These are phyloP conservation scores for Cordyceps cicadae DNA, from an alignment of 2,329 filamentous ascomycete species.

Conservation along the genomic window DNA sequence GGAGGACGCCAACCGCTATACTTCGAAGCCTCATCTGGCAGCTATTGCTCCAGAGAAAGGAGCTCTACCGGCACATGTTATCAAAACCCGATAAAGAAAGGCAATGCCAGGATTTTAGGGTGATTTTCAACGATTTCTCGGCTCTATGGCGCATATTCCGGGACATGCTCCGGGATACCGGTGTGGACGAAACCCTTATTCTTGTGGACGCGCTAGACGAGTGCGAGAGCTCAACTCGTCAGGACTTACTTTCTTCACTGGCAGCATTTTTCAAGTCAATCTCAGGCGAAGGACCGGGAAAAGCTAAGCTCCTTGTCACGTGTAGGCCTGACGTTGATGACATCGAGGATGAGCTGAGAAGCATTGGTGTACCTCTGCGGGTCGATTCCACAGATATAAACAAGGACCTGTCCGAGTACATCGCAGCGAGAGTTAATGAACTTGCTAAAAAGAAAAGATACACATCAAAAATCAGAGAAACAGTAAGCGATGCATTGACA, in stretches of 20 bases:
- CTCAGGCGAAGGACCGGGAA: neutral
- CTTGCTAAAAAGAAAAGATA: neutral
- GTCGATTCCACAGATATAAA: slow-evolving; percentile 6
- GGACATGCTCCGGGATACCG: slow-evolving; percentile 6
- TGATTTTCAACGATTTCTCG: slow-evolving; percentile 7
- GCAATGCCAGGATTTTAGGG: neutral
- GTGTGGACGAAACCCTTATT: slow-evolving; percentile 9
- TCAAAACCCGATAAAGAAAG: neutral
- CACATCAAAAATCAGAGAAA: neutral
- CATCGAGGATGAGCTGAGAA: slow-evolving; percentile 1
- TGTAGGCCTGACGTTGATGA: slow-evolving; percentile 7
- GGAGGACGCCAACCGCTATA: slow-evolving; percentile 5
- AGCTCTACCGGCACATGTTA: slow-evolving; percentile 9
- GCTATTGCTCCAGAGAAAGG: slow-evolving; percentile 11
- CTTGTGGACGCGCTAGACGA: slow-evolving; percentile 13
- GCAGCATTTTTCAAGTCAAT: neutral
- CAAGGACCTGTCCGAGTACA: slow-evolving; percentile 10
- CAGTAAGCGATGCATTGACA: neutral
- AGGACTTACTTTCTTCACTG: neutral
- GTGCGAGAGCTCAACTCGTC: slow-evolving; percentile 7
- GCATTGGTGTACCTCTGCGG: neutral
- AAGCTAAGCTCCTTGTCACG: slow-evolving; percentile 10
- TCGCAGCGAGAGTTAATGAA: neutral
- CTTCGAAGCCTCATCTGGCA: slow-evolving; percentile 14
- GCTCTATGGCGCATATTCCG: slow-evolving; percentile 12